phyloP scores from a whole-genome alignment of 148 eudicot species.

The Polygonum maritimum region DNA sequence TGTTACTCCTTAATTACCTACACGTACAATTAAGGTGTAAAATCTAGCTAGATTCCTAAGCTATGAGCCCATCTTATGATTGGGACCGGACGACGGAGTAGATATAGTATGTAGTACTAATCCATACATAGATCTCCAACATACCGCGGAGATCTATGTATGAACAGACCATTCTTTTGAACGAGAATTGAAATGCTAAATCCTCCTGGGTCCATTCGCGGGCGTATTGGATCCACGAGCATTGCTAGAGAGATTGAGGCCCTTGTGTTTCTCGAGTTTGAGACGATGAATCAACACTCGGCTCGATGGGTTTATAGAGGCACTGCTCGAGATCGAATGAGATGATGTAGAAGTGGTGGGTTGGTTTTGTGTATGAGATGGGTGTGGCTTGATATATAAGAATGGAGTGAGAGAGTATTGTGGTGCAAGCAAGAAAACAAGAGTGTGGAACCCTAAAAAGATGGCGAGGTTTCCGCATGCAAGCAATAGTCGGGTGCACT shows the following conservation, averaged over 20 bases:
- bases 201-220: not conserved
- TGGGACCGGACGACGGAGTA: not conserved
- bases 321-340: too few species aligned
- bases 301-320: not conserved
- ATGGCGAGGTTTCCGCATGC: not conserved
- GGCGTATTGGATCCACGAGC: not conserved
- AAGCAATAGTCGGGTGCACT: not conserved
- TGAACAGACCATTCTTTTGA: not conserved
- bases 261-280: too few species aligned
- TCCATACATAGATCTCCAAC: not conserved
- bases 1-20: too few species aligned
- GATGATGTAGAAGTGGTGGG: not conserved
- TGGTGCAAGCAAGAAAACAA: not conserved
- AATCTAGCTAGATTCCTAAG: not conserved
- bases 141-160: not conserved
- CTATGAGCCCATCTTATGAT: not conserved
- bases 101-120: not conserved
- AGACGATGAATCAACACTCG: not conserved
- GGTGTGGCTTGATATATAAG: not conserved
- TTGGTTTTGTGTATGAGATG: not conserved
- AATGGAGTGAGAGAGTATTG: not conserved
- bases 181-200: not conserved
- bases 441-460: slow-evolving; percentile 8
- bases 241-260: not conserved
- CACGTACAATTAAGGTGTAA: not conserved